Evolutionary conservation across 2,329 filamentous ascomycete species (phyloP).

Genomic region (Teratosphaeriaceae sp.): DNA sequence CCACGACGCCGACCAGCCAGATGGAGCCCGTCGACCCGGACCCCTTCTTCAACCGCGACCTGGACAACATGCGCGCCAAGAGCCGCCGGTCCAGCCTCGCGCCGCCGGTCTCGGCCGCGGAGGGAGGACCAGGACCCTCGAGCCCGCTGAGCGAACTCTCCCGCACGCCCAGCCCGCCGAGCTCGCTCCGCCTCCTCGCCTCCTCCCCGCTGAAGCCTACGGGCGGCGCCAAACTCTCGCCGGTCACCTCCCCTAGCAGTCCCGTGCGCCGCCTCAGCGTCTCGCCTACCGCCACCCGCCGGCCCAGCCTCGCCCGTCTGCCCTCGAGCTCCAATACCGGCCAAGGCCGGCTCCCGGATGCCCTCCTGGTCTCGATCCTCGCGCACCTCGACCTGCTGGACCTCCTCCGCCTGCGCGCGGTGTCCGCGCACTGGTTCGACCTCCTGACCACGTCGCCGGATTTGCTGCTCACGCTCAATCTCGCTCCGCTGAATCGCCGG

Average conservation of each 20-base stretch:
- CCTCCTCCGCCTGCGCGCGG: slow-evolving; percentile 66
- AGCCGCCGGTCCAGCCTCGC: slow-evolving; percentile 63
- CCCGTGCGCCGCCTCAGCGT: slow-evolving; percentile 19
- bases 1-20: slow-evolving; percentile 15
- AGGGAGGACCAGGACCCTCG: slow-evolving; percentile 27
- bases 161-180: slow-evolving; percentile 19
- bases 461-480: slow-evolving; percentile 67
- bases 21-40: slow-evolving; percentile 76
- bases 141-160: too few species aligned
- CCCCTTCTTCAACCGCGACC: slow-evolving; percentile 83
- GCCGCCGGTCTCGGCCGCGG: slow-evolving; percentile 39
- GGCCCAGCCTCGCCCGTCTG: slow-evolving; percentile 46
- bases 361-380: slow-evolving; percentile 65
- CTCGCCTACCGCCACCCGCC: slow-evolving; percentile 24
- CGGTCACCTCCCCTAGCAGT: slow-evolving; percentile 19
- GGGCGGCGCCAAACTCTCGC: slow-evolving; percentile 13
- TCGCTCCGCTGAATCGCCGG: slow-evolving; percentile 71
- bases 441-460: slow-evolving; percentile 67
- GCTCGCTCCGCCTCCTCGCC: slow-evolving; percentile 4
- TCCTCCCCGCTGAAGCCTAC: slow-evolving; percentile 23
- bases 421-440: slow-evolving; percentile 78
- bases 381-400: slow-evolving; percentile 69
- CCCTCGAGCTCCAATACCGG: slow-evolving; percentile 50
- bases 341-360: slow-evolving; percentile 62
- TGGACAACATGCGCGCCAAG: slow-evolving; percentile 74